These are phyloP conservation scores for Paracamarosporium sp. DNA, from an alignment of 2,329 filamentous ascomycete genomes.

Conservation along the genomic window DNA sequence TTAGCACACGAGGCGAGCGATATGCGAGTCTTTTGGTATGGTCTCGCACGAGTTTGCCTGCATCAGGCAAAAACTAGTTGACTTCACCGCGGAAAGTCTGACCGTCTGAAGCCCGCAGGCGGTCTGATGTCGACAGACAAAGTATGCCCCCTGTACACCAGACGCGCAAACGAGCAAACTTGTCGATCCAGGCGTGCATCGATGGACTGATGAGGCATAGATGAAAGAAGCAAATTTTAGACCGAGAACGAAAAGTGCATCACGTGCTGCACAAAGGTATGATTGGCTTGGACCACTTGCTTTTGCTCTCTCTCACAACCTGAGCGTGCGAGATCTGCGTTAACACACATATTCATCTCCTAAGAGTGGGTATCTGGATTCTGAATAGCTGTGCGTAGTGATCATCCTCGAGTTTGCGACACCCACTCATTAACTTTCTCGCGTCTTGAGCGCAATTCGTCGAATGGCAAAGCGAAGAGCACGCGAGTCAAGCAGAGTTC, in stretches of 20 bases:
- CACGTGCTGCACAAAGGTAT: not conserved
- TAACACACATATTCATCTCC: no score
- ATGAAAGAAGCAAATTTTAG: no score
- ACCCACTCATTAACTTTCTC: not conserved
- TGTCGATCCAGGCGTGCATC: not conserved
- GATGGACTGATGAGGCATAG: no score
- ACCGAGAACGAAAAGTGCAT: no score
- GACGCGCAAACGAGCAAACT: not conserved
- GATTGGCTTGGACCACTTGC: no score
- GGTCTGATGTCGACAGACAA: not conserved
- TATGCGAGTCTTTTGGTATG: not conserved
- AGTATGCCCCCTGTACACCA: not conserved
- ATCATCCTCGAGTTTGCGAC: not conserved
- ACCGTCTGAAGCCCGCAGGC: not conserved
- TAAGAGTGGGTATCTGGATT: no score
- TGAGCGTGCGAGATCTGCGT: no score
- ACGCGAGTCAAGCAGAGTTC: not conserved
- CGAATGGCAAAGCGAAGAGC: not conserved
- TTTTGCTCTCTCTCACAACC: no score
- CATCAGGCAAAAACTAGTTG: not conserved
- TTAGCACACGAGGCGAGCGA: not conserved
- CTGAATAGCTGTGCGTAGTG: not conserved
- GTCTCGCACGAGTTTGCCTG: not conserved
- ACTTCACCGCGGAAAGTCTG: not conserved
- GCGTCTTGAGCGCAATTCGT: not conserved